These are phyloP conservation scores for Talinum fruticosum DNA, from an alignment of 148 eudicot species.

Conservation along the genomic window DNA sequence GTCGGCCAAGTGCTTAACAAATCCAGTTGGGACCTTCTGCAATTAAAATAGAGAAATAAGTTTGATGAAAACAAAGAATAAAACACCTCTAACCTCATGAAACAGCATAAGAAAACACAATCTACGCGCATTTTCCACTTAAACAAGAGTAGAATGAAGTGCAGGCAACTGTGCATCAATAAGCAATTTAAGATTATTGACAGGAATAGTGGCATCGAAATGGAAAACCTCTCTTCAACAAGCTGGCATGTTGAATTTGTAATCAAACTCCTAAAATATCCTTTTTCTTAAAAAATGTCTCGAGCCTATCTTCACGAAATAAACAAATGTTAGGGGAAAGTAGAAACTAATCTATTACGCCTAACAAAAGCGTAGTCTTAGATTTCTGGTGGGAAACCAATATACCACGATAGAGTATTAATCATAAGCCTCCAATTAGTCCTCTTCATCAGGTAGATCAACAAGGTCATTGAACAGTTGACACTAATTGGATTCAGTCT, in stretches of 20 bases:
- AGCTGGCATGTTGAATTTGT: not conserved
- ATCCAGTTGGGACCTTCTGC: slow-evolving; percentile 74
- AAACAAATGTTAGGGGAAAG: not conserved
- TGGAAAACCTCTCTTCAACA: not conserved
- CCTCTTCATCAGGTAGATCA: not conserved
- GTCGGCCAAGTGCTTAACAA: slow-evolving; percentile 54
- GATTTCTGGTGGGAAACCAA: not conserved
- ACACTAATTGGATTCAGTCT: not conserved
- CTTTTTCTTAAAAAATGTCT: not conserved
- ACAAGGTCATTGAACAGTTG: not conserved
- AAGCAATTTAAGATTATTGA: not conserved
- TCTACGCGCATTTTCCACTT: not conserved
- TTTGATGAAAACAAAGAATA: slow-evolving; percentile 5
- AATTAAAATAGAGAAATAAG: slow-evolving; percentile 7
- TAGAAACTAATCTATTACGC: not conserved
- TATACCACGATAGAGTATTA: not conserved
- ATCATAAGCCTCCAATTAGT: not conserved
- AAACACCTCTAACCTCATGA: not conserved
- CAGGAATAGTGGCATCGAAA: not conserved
- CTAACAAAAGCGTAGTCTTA: not conserved
- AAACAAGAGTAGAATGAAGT: not conserved
- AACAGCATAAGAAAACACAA: not conserved
- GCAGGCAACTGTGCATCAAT: not conserved
- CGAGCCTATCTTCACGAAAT: not conserved
- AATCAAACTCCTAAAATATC: not conserved